phyloP scores from a whole-genome alignment of 192 early-diverging fungal species.

The Coemansia sp. region DNA sequence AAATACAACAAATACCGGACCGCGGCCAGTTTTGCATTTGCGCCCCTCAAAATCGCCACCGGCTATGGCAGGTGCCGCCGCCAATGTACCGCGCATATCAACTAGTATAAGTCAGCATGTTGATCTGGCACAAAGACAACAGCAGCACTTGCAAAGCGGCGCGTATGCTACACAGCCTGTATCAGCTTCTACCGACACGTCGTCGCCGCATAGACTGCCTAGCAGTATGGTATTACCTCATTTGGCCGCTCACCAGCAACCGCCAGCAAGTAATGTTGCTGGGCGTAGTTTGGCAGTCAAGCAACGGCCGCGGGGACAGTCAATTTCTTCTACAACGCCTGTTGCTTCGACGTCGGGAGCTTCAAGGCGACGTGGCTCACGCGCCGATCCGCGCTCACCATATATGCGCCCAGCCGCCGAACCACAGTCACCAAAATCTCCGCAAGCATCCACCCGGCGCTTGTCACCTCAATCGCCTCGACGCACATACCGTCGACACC shows the following conservation, averaged over 20 bases:
- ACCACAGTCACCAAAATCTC: constrained; percentile 19
- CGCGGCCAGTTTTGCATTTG: background rate
- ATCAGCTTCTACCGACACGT: constrained; percentile 26
- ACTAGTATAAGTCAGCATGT: background rate
- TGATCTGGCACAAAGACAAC: constrained; percentile 1
- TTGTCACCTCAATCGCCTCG: constrained; percentile 25
- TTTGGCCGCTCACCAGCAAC: constrained; percentile 11
- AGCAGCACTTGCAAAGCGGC: constrained; percentile 1
- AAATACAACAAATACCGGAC: background rate
- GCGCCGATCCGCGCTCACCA: constrained; percentile 23
- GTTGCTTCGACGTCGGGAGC: constrained; percentile 6
- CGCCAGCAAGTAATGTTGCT: constrained; percentile 7
- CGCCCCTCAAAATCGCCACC: constrained; percentile 9
- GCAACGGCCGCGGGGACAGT: constrained; percentile 36
- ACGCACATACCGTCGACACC: constrained; percentile 46
- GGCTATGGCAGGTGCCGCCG: background rate
- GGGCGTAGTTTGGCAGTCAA: constrained; percentile 9
- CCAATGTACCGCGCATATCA: background rate
- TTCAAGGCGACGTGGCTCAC: constrained; percentile 25
- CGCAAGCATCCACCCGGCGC: constrained; percentile 6
- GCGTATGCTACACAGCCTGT: background rate
- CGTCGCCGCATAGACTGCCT: constrained; percentile 16
- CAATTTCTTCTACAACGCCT: constrained; percentile 26
- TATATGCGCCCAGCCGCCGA: constrained; percentile 20
- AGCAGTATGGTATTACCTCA: background rate